These are phyloP conservation scores for Penicillium robsamsonii DNA, from an alignment of 495 filamentous ascomycete genomes.

Conservation along the genomic window DNA sequence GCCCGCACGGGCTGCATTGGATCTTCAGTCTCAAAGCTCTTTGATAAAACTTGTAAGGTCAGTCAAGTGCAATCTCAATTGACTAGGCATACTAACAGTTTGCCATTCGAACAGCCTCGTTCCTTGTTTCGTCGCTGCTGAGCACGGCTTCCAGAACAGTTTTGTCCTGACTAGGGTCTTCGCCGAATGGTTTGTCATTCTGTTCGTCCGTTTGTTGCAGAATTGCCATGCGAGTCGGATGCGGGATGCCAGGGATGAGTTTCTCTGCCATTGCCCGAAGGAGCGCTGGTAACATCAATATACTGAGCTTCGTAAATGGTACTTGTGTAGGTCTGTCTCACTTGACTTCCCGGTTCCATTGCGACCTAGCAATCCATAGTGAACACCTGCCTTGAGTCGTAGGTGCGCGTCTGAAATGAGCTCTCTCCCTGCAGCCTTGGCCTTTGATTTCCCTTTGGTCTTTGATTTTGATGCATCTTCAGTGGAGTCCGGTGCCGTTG, in stretches of 20 bases:
- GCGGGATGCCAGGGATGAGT: slow-evolving; percentile 74
- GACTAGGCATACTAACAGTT: slow-evolving; percentile 41
- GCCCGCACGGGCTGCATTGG: slow-evolving; percentile 56
- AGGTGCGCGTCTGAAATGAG: slow-evolving; percentile 66
- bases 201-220: slow-evolving; percentile 64
- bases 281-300: slow-evolving; percentile 48
- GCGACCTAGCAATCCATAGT: slow-evolving; percentile 72
- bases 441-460: slow-evolving; percentile 52
- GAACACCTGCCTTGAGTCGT: slow-evolving; percentile 63
- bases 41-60: slow-evolving; percentile 35
- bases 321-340: slow-evolving; percentile 32
- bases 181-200: slow-evolving; percentile 19
- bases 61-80: not conserved
- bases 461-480: slow-evolving; percentile 37
- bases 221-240: slow-evolving; percentile 62
- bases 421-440: slow-evolving; percentile 56
- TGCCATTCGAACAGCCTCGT: slow-evolving; percentile 56
- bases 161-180: slow-evolving; percentile 21
- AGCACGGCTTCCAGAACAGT: slow-evolving; percentile 67
- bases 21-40: slow-evolving; percentile 48
- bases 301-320: not conserved
- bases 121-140: slow-evolving; percentile 59
- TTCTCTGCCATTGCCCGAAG: slow-evolving; percentile 73
- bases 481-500: slow-evolving; percentile 26
- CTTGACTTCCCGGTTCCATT: slow-evolving; percentile 84